Conservation (phyloP, 2,329 filamentous ascomycete species). For the Talaromyces sp. region DNA sequence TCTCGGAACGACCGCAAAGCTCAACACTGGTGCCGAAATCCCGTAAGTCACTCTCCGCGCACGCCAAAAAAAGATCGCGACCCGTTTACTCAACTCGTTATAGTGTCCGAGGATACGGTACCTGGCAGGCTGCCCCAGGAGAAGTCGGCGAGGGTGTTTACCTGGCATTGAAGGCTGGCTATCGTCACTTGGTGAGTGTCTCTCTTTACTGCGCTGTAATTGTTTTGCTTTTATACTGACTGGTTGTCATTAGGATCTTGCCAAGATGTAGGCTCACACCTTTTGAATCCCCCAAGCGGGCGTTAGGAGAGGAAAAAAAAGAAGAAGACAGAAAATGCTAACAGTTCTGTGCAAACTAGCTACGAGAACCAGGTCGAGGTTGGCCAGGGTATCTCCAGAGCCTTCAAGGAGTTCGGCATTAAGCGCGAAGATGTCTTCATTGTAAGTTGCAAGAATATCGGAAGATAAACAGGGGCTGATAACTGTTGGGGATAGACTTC, state of each 20-base stretch:
- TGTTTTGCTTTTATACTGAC: conserved; percentile 8
- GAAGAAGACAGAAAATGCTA: background rate
- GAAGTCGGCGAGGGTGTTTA: conserved; percentile 37
- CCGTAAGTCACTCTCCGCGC: conserved; percentile 26
- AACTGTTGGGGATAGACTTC: conserved; percentile 39
- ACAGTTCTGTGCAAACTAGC: conserved; percentile 14
- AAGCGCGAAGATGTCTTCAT: conserved; percentile 40
- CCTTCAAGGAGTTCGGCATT: conserved; percentile 33
- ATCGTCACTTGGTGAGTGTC: conserved; percentile 33
- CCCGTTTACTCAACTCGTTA: background rate
- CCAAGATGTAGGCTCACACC: conserved; percentile 29
- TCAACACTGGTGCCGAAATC: conserved; percentile 35
- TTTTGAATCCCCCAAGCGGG: background rate
- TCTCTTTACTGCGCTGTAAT: background rate
- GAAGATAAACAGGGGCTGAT: background rate
- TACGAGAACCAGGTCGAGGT: conserved; percentile 38
- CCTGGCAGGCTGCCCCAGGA: conserved; percentile 37
- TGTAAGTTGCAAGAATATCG: conserved; percentile 19
- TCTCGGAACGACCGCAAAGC: conserved; percentile 35
- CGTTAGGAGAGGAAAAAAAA: background rate
- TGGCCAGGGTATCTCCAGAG: conserved; percentile 29
- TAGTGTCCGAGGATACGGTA: conserved; percentile 37
- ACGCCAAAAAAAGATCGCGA: background rate
- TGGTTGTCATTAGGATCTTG: conserved; percentile 28
- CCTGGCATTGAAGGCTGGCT: conserved; percentile 35